Evolutionary conservation across 129 eudicot genomes (phyloP).

Genomic region (Helichrysum umbraculigerum): DNA sequence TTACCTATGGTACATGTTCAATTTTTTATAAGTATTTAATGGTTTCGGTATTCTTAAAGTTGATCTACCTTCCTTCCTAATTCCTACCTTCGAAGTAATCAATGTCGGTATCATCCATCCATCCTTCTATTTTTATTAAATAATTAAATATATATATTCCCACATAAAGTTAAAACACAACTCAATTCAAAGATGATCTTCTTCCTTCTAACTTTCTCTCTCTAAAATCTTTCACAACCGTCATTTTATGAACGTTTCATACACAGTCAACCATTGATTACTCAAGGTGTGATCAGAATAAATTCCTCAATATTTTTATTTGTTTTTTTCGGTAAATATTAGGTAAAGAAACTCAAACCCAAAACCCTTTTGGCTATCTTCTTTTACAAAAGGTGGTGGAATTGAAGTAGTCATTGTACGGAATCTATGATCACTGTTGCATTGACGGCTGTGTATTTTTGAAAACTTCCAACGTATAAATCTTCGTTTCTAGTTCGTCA

Average conservation of each 20-base stretch:
- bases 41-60: conserved; percentile 31
- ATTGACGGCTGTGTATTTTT: conserved; percentile 20
- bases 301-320: conserved; percentile 20
- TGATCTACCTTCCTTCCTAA: conserved; percentile 45
- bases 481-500: not conserved
- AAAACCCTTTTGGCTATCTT: conserved; percentile 31
- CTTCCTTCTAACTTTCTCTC: conserved; percentile 3
- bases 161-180: conserved; percentile 31
- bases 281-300: conserved; percentile 36
- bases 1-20: not conserved
- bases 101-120: conserved; percentile 35
- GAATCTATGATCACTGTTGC: conserved; percentile 22
- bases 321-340: not conserved
- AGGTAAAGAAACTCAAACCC: conserved; percentile 44
- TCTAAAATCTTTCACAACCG: conserved; percentile 30
- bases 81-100: conserved; percentile 40
- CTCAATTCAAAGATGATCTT: conserved; percentile 40
- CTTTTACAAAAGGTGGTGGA: conserved; percentile 25
- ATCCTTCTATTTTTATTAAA: not conserved
- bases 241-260: conserved; percentile 32
- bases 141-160: not conserved
- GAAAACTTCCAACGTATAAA: conserved; percentile 1
- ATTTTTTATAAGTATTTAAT: conserved; percentile 21
- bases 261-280: conserved; percentile 18
- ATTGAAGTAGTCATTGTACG: conserved; percentile 16